Evolutionary conservation across 768 basidiomycete genomes (phyloP), one percentile per base, ranked within the genome.

Genomic region (Serendipita sp.): DNA sequence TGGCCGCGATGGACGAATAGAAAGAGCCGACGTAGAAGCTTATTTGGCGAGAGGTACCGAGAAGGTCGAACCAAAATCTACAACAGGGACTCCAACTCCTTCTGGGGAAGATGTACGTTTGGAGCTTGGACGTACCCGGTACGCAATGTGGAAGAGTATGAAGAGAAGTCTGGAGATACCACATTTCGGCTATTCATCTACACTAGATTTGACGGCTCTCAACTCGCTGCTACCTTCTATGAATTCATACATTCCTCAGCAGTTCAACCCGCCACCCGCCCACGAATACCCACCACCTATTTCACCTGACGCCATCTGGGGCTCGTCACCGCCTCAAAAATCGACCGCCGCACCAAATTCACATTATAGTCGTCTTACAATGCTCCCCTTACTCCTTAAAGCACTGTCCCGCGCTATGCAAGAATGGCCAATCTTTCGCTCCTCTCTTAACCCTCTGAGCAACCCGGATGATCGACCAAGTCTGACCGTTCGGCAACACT

Each of bases 101-200:
- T 69, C 66, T 16, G 67, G 78, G 48, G 64, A 44, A 8, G 86
- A 88, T 64, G 74, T 79, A 8, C 75, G 85, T 2, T 80, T 91
- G 2, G 88, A 88, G 62, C 77, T 93, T 29, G 84, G 83, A 3
- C 76, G 88, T 67, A 90, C 88, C 13, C 77, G 91, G 63, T 81
- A 83, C 70, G 84, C 83, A 8, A 94, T 93, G 91, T 93, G 83
- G 85, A 88, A 88, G 68, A 86, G 88, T 2, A 93, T 93, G 91
- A 81, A 78, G 8, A 88, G 88, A 89, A 89, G 89, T 68, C 77
- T 93, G 63, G 83, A 87, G 69, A 87, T 92, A 67, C 90, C 91
- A 16, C 87, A 87, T 69, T 94, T 94, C 67, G 87, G 88, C 79
- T 91, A 90, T 69, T 81, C 87, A 2, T 85, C 87, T 0, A 82